Base-by-base conservation (phyloP, 1,139 yeast genomes). In the Hansenula anomala region DNA sequence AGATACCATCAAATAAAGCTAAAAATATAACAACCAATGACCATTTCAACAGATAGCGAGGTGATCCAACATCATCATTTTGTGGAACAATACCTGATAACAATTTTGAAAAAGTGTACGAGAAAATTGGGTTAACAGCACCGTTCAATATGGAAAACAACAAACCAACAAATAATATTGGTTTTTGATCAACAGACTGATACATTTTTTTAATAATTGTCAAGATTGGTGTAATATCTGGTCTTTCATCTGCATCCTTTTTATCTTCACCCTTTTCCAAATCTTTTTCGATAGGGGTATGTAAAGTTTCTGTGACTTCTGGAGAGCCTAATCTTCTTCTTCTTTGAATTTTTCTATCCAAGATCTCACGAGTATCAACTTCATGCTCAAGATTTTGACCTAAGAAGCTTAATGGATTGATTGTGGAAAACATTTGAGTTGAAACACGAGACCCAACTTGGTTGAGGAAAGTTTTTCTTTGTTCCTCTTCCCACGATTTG, bases 61-160 rank as follows among this genome's bases (percentile, higher is more conserved):
- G 36, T 4, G 68, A 53, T 0, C 73, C 64, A 4, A 70, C 58
- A 4, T 61, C 60, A 29, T 52, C 43, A 4, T 45, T 40, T 28
- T 45, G 36, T 22, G 75, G 71, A 9, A 81, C 68, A 55, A 82
- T 69, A 19, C 76, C 80, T 19, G 71, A 57, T 19, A 90, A 62
- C 7, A 90, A 63, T 45, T 78, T 77, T 0, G 97, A 77, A 47
- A 90, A 79, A 30, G 84, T 74, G 53, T 61, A 89, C 0, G 97
- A 85, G 48, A 92, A 88, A 0, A 85, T 60, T 0, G 98, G 97
- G 43, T 78, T 80, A 2, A 75, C 60, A 1, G 71, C 71, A 11
- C 95, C 92, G 44, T 80, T 78, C 1, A 73, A 39, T 0, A 80
- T 48, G 0, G 90, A 67, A 6, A 71, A 49, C 0, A 71, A 0